Base-by-base conservation (phyloP, 1,284 basidiomycete species). In the Ustilago loliicola region DNA sequence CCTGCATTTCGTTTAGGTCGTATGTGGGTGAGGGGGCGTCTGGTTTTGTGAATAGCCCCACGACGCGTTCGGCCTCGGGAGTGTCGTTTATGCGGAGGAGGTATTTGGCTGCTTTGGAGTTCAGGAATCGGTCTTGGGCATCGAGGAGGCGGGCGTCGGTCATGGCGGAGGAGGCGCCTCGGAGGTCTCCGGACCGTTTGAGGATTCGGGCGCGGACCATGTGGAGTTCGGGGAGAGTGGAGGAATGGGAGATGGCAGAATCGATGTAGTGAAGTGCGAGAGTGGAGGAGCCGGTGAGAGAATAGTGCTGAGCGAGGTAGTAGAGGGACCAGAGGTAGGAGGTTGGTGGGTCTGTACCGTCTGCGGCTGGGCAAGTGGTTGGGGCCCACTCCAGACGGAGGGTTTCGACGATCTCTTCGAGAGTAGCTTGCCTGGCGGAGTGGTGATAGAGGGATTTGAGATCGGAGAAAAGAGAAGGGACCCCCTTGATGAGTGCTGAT, bases 1-100 rank as follows among this genome's bases (percentile, higher is more conserved):
- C 95, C 86, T 99, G 97, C 95, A 99, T 95, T 77, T 99, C 96
- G 77, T 95, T 91, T 55, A 99, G 88, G 87, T 99, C 97, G 19
- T 90, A 88, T 1, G 91, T 90, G 7, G 95, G 93, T 38, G 90
- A 89, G 0, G 90, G 83, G 15, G 94, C 93, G 42, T 83, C 82
- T 34, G 83, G 82, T 54, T 80, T 79, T 36, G 85, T 85, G 62
- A 86, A 85, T 13, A 83, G 76, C 7, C 82, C 81, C 3, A 85
- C 74, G 45, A 77, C 45, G 23, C 61, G 29, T 62, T 80, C 66
- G 61, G 79, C 75, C 52, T 78, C 93, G 25, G 91, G 90, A 1
- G 93, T 86, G 79, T 94, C 29, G 61, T 77, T 88, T 1, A 92
- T 94, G 48, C 96, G 89, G 48, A 99, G 87, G 72, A 92, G 89